Percentiles rank a stretch among this genome's conserved stretches.
These are phyloP conservation scores for Curvularia sp. DNA, from an alignment of 2,329 filamentous ascomycete species.

Conservation along the genomic window DNA sequence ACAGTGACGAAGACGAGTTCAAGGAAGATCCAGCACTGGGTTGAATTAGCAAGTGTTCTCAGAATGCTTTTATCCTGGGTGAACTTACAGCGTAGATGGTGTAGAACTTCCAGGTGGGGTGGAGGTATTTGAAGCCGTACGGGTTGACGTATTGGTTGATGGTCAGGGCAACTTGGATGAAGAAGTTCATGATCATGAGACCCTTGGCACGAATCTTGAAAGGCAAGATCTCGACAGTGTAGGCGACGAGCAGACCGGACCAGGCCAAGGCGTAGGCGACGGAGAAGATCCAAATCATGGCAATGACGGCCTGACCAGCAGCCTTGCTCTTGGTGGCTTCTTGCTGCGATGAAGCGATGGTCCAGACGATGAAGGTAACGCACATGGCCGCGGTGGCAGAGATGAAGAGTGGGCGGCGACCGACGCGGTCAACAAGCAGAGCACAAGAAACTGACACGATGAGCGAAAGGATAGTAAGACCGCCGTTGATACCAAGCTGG, in stretches of 20 bases:
- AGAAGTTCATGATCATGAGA: conserved; percentile 66
- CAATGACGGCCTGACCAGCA: conserved; percentile 58
- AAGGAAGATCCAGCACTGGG: conserved; percentile 63
- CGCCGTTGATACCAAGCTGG: conserved; percentile 56
- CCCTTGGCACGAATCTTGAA: conserved; percentile 60
- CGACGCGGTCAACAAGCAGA: conserved; percentile 62
- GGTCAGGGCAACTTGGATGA: conserved; percentile 67
- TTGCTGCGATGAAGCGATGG: conserved; percentile 58
- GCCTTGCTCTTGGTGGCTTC: conserved; percentile 53
- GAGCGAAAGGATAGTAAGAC: conserved; percentile 67
- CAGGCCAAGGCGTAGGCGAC: conserved; percentile 64
- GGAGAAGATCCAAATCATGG: conserved; percentile 60
- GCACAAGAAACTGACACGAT: conserved; percentile 65
- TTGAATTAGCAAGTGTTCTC: conserved; percentile 15
- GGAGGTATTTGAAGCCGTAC: conserved; percentile 67
- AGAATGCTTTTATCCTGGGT: not conserved
- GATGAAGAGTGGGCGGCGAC: conserved; percentile 48
- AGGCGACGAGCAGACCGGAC: conserved; percentile 65
- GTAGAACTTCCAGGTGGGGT: conserved; percentile 68
- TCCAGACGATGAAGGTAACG: conserved; percentile 48
- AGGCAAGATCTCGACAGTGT: conserved; percentile 59
- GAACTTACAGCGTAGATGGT: conserved; percentile 66
- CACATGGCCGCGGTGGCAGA: conserved; percentile 48
- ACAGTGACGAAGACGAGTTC: conserved; percentile 70
- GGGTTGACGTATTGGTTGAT: conserved; percentile 69